Evolutionary conservation across 305 asterid genomes (phyloP), one percentile per base, ranked within the genome.

Genomic region (Solanum hybrid): DNA sequence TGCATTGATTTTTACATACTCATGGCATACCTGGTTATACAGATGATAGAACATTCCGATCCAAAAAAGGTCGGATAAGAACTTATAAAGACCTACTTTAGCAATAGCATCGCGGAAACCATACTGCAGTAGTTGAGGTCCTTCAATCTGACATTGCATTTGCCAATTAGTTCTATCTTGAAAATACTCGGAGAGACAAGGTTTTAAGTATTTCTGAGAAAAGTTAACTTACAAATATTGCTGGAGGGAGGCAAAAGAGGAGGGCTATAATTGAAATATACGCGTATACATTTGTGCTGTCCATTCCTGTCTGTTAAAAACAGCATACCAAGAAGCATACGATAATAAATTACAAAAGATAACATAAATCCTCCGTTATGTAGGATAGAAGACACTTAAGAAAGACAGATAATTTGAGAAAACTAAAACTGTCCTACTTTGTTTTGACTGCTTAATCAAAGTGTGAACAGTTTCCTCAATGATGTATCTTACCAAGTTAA

Each of bases 11-110:
- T 15, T 26, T 14, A 24, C 32, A 24, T 6, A 14, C 17, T 36
- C n/a, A 2, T 34, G 27, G 10, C 33, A 1, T 84, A 92, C 97
- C 95, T 95, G 96, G 65, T 95, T 95, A 95, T 95, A 95, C 89
- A 95, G 90, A 92, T 95, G 97, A 89, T 95, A 95, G 93, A 95
- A 95, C 96, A 94, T 91, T 89, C 97, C 96, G 85, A 94, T 95
- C 96, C 94, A 95, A 91, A 94, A 95, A 13, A 94, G 96, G 90
- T 94, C 97, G 75, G 93, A 94, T 90, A 93, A 88, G 93, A 95
- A 95, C 92, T 94, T 95, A 61, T 93, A 9, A 24, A 95, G 91
- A n/a, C 97, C 97, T 37, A 95, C 97, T 94, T 93, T 93, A 89
- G 97, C 93, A 90, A 94, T 94, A 82, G 97, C 97, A 45, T 93